Percentiles rank a stretch among this genome's conserved stretches.
phyloP scores from a whole-genome alignment of 768 basidiomycete species.

The Sporobolomyces pararoseus region DNA sequence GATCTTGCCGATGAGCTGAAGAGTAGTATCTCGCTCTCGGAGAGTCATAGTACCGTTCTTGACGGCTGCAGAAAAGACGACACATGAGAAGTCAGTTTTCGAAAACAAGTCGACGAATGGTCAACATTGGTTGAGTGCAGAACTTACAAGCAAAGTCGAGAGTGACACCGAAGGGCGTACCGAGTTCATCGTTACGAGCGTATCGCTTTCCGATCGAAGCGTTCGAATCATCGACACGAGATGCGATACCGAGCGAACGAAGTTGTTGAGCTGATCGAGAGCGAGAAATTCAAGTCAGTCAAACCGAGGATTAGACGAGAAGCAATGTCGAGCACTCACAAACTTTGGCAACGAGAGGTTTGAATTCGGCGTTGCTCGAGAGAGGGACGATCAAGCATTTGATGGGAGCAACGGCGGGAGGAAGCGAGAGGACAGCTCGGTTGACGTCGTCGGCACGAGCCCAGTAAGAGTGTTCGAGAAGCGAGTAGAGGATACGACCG shows the following conservation, averaged over 20 bases:
- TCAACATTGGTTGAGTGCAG: background rate
- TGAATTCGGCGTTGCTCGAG: slow-evolving; percentile 77
- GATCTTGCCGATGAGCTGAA: slow-evolving; percentile 82
- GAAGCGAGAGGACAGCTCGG: slow-evolving; percentile 85
- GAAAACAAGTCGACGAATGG: background rate
- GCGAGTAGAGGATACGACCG: slow-evolving; percentile 86
- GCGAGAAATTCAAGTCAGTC: background rate
- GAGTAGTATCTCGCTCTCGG: slow-evolving; percentile 89
- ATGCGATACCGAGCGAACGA: slow-evolving; percentile 81
- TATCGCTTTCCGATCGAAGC: slow-evolving; percentile 95
- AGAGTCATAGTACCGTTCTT: slow-evolving; percentile 91
- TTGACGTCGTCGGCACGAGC: slow-evolving; percentile 84
- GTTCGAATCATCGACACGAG: slow-evolving; percentile 91
- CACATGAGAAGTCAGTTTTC: background rate
- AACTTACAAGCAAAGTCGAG: slow-evolving; percentile 84
- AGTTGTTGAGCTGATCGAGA: slow-evolving; percentile 67
- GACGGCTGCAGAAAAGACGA: slow-evolving; percentile 59
- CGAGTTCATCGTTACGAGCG: slow-evolving; percentile 94
- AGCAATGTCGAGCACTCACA: slow-evolving; percentile 60
- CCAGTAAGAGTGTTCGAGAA: slow-evolving; percentile 97
- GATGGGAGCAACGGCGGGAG: slow-evolving; percentile 84
- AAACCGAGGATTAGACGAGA: slow-evolving; percentile 7
- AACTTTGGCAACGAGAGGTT: slow-evolving; percentile 77
- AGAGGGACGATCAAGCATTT: slow-evolving; percentile 95
- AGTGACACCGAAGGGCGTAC: slow-evolving; percentile 93